Conservation (phyloP, 352 stramenopile species). For the Globisporangium okanoganense region DNA sequence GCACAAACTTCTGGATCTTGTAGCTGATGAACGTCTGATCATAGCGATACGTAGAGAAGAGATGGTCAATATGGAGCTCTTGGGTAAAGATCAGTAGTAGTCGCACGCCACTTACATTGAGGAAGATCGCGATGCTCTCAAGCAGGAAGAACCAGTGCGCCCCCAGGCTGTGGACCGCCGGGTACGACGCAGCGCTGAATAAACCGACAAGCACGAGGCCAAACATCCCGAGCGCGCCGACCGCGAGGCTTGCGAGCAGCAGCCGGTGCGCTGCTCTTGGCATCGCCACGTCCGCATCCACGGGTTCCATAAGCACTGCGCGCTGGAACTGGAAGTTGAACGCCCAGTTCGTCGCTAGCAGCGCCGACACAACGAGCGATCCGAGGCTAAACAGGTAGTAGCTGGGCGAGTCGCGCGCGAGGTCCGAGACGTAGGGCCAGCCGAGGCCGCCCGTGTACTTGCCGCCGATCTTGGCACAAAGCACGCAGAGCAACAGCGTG, state of each 20-base stretch:
- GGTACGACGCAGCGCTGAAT: conserved; percentile 26
- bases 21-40: conserved; percentile 36
- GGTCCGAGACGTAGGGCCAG: conserved; percentile 60
- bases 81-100: not conserved
- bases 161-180: conserved; percentile 22
- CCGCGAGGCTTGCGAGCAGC: conserved; percentile 17
- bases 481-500: conserved; percentile 43
- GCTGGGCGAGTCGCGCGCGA: conserved; percentile 30
- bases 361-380: conserved; percentile 21
- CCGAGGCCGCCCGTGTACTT: conserved; percentile 41
- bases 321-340: conserved; percentile 49
- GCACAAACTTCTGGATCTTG: conserved; percentile 21
- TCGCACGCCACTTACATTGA: conserved; percentile 26
- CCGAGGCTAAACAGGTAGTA: conserved; percentile 42
- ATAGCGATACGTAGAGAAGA: not conserved
- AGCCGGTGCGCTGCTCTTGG: conserved; percentile 5
- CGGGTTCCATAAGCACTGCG: conserved; percentile 14
- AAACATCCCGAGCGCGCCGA: conserved; percentile 29
- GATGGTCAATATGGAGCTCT: not conserved
- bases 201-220: conserved; percentile 35
- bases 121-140: conserved; percentile 26
- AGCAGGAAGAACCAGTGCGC: conserved; percentile 40
- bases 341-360: conserved; percentile 35
- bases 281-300: conserved; percentile 7
- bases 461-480: conserved; percentile 29